Base-by-base conservation (phyloP, 2,329 filamentous ascomycete genomes). In the Didymella sp. region DNA sequence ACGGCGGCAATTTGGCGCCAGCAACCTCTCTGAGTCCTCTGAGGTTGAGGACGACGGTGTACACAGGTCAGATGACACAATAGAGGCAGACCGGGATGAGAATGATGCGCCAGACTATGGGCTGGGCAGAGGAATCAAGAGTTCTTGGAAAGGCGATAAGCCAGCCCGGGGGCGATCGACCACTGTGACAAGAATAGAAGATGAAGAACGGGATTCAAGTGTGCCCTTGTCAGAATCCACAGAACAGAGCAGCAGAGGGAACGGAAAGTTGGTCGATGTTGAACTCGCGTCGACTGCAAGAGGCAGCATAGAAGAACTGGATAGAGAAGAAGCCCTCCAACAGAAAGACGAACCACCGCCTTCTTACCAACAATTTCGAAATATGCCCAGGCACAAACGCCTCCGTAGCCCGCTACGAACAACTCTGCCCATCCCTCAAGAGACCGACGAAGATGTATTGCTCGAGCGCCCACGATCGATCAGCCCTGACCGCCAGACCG, bases 1-100 rank as follows among this genome's bases (percentile, higher is more conserved):
- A 63, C 86, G 95, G 66, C 86, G 93, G 43, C 91, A 96, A 56
- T 94, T 97, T 71, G 91, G 92, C 13, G 88, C 89, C 13, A 92
- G 90, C 76, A 87, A 90, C 66, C 79, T 97, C 46, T 91, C 90
- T 33, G 92, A 96, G 64, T 96, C 92, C 60, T 89, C 89, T 2
- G 93, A 96, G 66, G 86, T 89, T 2, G 92, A 95, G 47, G 87
- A 89, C 38, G 88, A 89, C 49, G 84, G 78, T n/a, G 86, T 64
- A 11, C 64, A 67, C 38, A 60, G 60, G 22, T 73, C 73, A 12
- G 87, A 75, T 31, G 85, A 72, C 79, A 83, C 67, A 79, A 70
- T 71, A 69, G 85, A 87, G 58, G 77, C 73, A 3, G 73, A 79
- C 24, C 76, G 75, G 30, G 72, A 73, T 53, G 77, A 77, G 30